Evolutionary conservation across 2,329 filamentous ascomycete species (phyloP), one percentile per base, ranked within the genome.

Genomic region (Plectosphaerella cucumerina): DNA sequence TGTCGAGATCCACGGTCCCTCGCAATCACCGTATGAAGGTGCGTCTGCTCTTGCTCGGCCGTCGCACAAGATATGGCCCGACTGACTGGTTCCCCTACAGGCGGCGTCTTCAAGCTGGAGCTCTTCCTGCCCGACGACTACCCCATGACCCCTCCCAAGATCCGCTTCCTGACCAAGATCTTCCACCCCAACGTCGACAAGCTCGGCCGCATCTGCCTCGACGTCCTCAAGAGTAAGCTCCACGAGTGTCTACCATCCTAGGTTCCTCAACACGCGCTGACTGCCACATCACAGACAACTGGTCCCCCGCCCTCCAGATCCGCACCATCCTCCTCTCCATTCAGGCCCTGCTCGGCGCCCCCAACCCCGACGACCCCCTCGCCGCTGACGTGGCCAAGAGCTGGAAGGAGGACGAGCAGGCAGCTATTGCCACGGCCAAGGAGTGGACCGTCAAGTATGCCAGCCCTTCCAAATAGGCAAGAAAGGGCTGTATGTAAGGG

Each of bases 131-230:
- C 95, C 43, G 94, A 99, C 65, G 94, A 99, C 75, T 99, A 99
- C 69, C 94, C 94, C 41, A 99, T 99, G 94, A 96, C 91, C 33
- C 93, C 94, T 49, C 94, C 94, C 44, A 97, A 97, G 78, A 97
- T 99, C 65, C 89, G 94, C 50, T 99, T 99, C 73, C 79, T 99
- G 48, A 99, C 95, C 62, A 97, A 96, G 75, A 97, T 99, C 70
- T 99, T 97, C 73, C 95, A 99, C 70, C 94, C 94, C 48, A 99
- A 99, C 69, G 97, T 99, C 61, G 94, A 99, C 70, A 95, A 95
- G 72, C 84, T 99, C 2, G 94, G 94, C 54, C 88, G 94, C 54
- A 99, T 99, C 72, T 99, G 95, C 67, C 76, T 99, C 47, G 94
- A 99, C 67, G 94, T 99, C 33, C 75, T 99, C 52, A 99, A 99